Evolutionary conservation across 2,329 filamentous ascomycete genomes (phyloP).

Genomic region (Pestalotiopsis sp.): DNA sequence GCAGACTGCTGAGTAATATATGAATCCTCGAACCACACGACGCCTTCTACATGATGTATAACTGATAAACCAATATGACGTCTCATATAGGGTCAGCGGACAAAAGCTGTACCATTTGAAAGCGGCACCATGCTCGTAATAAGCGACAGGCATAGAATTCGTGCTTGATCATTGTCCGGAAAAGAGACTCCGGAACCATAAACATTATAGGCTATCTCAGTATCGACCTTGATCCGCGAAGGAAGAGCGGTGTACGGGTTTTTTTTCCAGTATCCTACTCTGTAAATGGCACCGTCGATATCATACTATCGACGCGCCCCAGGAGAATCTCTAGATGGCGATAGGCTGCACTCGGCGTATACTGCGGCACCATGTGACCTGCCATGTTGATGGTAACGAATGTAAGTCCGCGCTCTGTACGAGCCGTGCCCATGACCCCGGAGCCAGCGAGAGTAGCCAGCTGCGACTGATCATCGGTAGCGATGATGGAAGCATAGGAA

Average conservation of each 20-base stretch:
- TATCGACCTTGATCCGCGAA: not conserved
- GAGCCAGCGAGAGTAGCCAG: constrained; percentile 55
- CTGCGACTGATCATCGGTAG: constrained; percentile 36
- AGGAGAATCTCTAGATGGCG: constrained; percentile 76
- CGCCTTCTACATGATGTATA: too few relatives aligned
- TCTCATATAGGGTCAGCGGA: too few relatives aligned
- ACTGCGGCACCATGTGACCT: constrained; percentile 73
- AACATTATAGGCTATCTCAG: not conserved
- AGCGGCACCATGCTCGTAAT: too few relatives aligned
- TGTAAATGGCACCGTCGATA: constrained; percentile 27
- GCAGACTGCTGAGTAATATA: not conserved
- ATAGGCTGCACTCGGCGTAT: constrained; percentile 68
- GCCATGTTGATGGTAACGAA: constrained; percentile 55
- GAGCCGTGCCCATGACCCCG: constrained; percentile 70
- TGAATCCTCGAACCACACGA: not conserved
- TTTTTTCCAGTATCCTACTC: constrained; percentile 20
- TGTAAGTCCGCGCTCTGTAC: constrained; percentile 77
- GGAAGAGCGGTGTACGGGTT: not conserved
- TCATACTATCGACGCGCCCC: constrained; percentile 59
- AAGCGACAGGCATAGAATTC: too few relatives aligned
- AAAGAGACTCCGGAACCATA: too few relatives aligned
- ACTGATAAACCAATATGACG: too few relatives aligned
- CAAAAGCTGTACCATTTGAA: too few relatives aligned
- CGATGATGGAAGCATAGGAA: not conserved
- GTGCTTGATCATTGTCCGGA: too few relatives aligned